phyloP scores from a whole-genome alignment of 495 filamentous ascomycete species.

The Podospora tetraspora region DNA sequence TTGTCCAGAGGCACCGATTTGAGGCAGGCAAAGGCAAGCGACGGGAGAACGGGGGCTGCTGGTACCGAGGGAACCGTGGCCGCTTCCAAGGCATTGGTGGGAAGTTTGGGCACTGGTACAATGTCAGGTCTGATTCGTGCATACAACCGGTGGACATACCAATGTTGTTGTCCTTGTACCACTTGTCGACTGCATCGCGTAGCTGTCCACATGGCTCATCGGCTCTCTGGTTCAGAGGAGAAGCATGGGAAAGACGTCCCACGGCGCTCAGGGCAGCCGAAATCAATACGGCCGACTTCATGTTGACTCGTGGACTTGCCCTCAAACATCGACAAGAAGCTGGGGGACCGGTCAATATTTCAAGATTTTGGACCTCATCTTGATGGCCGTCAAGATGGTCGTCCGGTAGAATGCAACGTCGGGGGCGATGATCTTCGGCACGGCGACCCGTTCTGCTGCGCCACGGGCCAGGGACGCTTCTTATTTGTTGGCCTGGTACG shows the following conservation, averaged over 20 bases:
- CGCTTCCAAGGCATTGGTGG: neutral
- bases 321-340: neutral
- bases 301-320: neutral
- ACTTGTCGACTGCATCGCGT: neutral
- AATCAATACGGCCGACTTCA: neutral
- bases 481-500: neutral
- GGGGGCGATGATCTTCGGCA: neutral
- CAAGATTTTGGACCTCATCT: neutral
- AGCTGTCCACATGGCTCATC: slow-evolving; percentile 4
- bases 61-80: slow-evolving; percentile 7
- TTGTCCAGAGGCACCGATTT: slow-evolving; percentile 19
- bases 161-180: slow-evolving; percentile 5
- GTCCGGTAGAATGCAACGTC: neutral
- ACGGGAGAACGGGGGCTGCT: slow-evolving; percentile 16
- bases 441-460: neutral
- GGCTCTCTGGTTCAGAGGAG: neutral
- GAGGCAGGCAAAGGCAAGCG: slow-evolving; percentile 21
- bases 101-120: neutral
- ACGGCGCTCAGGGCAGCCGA: neutral
- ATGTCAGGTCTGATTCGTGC: neutral
- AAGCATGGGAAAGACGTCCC: neutral
- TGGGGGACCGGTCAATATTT: neutral
- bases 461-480: neutral
- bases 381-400: neutral
- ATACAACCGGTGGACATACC: neutral